Evolutionary conservation across 495 filamentous ascomycete species (phyloP).

Genomic region (Neurospora cerealis): DNA sequence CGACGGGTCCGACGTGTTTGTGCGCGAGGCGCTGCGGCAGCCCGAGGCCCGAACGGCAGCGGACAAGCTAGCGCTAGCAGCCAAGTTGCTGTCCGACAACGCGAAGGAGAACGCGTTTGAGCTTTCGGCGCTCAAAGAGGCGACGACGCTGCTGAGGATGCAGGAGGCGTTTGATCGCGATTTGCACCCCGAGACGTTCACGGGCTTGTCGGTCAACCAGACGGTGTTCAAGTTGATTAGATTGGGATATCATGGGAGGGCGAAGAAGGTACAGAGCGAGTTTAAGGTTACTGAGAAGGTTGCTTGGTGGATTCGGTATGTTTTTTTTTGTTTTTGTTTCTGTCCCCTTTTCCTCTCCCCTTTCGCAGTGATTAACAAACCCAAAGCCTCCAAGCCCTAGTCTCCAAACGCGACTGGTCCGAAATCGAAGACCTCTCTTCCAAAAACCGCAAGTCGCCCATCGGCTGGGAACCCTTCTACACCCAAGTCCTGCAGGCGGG

Average conservation of each 20-base stretch:
- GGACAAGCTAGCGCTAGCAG: conserved; percentile 80
- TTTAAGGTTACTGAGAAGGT: conserved; percentile 89
- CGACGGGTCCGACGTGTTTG: conserved; percentile 79
- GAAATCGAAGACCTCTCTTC: conserved; percentile 75
- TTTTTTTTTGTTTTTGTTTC: background rate
- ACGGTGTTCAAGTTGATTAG: conserved; percentile 77
- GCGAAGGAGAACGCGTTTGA: conserved; percentile 72
- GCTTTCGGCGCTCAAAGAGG: conserved; percentile 66
- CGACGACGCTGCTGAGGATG: conserved; percentile 64
- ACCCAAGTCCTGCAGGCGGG: conserved; percentile 81
- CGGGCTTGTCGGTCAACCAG: conserved; percentile 78
- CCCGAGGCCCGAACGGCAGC: conserved; percentile 45
- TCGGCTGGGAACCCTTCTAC: conserved; percentile 97
- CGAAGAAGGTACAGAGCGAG: conserved; percentile 76
- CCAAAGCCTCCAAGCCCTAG: conserved; percentile 67
- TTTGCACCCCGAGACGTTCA: conserved; percentile 54
- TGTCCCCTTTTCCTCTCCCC: too few species aligned
- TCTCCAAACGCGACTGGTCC: conserved; percentile 79
- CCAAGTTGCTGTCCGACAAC: conserved; percentile 66
- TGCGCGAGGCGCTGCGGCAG: conserved; percentile 68
- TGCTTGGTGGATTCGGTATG: conserved; percentile 70
- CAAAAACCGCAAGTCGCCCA: conserved; percentile 67
- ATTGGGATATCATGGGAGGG: conserved; percentile 65
- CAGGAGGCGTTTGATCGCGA: conserved; percentile 83
- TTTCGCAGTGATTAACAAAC: too few species aligned